A percentile compares a stretch with the other conserved stretches of the same genome.
Conservation (phyloP, 2,329 filamentous ascomycete species). For the Penicillium sp. region DNA sequence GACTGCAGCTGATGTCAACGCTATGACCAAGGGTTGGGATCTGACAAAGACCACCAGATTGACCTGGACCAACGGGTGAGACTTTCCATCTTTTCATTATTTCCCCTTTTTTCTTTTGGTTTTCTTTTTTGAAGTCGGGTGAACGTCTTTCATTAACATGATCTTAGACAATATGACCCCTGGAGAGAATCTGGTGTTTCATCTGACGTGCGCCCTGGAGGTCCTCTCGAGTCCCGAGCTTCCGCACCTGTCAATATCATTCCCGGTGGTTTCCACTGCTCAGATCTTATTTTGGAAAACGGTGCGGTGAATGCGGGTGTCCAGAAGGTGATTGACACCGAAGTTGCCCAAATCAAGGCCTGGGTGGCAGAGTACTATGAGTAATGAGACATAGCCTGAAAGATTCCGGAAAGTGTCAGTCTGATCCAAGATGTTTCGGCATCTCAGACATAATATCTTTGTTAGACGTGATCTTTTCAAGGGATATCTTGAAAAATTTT, state of each 20-base stretch:
- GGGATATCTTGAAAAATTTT: not conserved
- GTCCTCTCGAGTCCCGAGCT: conserved; percentile 51
- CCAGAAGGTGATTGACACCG: conserved; percentile 51
- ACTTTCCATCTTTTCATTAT: not conserved
- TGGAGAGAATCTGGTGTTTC: conserved; percentile 59
- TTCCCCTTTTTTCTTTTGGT: no score
- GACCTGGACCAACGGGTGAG: conserved; percentile 58
- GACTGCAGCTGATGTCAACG: conserved; percentile 53
- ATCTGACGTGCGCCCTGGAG: conserved; percentile 55
- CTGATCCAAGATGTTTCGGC: not conserved
- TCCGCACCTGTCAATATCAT: conserved; percentile 56
- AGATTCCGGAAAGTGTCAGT: not conserved
- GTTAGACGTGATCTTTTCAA: not conserved
- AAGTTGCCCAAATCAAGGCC: conserved; percentile 52
- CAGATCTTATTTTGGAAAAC: conserved; percentile 53
- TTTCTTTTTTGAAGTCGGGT: not conserved
- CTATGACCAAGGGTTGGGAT: conserved; percentile 58
- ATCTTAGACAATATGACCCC: conserved; percentile 54
- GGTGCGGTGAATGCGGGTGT: conserved; percentile 49
- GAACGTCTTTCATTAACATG: not conserved
- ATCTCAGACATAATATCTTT: not conserved
- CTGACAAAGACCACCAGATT: conserved; percentile 54
- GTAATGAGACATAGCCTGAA: not conserved
- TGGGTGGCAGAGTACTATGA: conserved; percentile 54
- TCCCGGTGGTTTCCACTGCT: conserved; percentile 57